phyloP scores from a whole-genome alignment of 805 yeast species.

The Wickerhamomyces strasburgensis region DNA sequence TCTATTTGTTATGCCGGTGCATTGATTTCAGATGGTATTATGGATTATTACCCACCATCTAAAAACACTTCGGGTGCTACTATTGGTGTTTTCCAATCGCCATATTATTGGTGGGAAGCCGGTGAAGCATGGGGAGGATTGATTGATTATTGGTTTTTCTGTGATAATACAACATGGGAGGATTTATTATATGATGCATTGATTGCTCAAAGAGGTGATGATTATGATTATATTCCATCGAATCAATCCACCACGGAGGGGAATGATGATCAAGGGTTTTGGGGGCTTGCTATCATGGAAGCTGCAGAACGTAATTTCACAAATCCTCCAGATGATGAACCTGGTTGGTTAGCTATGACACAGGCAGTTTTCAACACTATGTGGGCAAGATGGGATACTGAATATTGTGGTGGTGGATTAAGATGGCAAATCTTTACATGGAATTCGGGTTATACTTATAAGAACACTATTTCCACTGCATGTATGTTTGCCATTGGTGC shows the following conservation, averaged over 20 bases:
- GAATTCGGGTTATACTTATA: slow-evolving; percentile 65
- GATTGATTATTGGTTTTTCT: slow-evolving; percentile 68
- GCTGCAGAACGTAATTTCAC: slow-evolving; percentile 61
- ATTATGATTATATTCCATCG: slow-evolving; percentile 54
- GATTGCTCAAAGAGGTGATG: slow-evolving; percentile 39
- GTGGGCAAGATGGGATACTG: slow-evolving; percentile 56
- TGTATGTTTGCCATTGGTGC: slow-evolving; percentile 60
- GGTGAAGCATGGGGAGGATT: slow-evolving; percentile 74
- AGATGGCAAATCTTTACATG: slow-evolving; percentile 73
- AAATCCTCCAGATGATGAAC: slow-evolving; percentile 41
- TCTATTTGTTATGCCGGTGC: slow-evolving; percentile 57
- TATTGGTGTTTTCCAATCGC: slow-evolving; percentile 65
- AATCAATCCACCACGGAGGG: slow-evolving; percentile 67
- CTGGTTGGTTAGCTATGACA: slow-evolving; percentile 54
- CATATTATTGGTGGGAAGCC: slow-evolving; percentile 91
- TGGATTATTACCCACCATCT: slow-evolving; percentile 67
- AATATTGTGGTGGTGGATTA: slow-evolving; percentile 56
- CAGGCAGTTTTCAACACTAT: slow-evolving; percentile 64
- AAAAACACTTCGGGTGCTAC: slow-evolving; percentile 50
- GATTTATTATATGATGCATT: slow-evolving; percentile 54
- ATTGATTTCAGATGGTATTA: slow-evolving; percentile 53
- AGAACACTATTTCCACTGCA: slow-evolving; percentile 60
- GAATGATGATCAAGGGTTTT: slow-evolving; percentile 71
- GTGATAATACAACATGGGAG: slow-evolving; percentile 65
- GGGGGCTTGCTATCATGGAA: slow-evolving; percentile 64